These are phyloP conservation scores for Sphagnum magellanicum DNA, from an alignment of 228 moss, liverwort and hornwort species.

Conservation along the genomic window DNA sequence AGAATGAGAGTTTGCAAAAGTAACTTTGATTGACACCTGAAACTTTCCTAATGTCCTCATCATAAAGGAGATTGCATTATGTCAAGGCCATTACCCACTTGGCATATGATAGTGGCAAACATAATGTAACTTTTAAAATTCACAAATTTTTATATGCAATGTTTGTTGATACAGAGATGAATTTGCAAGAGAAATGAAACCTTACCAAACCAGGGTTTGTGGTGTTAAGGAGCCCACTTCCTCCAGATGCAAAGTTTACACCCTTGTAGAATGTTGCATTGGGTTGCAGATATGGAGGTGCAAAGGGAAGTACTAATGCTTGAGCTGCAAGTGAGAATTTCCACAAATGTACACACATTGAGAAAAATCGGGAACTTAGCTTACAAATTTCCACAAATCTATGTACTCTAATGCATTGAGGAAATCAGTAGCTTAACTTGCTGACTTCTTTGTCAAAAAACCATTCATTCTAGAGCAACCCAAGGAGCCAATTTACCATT, in stretches of 20 bases:
- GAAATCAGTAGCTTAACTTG: too few species aligned
- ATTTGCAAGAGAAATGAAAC: neutral
- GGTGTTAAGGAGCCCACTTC: slow-evolving; percentile 37
- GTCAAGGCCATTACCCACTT: neutral
- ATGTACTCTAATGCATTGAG: too few species aligned
- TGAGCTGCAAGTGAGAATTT: slow-evolving; percentile 16
- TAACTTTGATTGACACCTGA: too few species aligned
- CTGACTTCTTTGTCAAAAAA: too few species aligned
- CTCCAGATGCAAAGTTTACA: slow-evolving; percentile 43
- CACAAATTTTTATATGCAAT: neutral
- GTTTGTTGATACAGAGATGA: neutral
- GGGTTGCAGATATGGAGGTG: slow-evolving; percentile 40
- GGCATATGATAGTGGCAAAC: too few species aligned
- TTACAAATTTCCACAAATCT: too few species aligned
- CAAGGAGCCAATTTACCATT: too few species aligned
- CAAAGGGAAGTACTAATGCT: slow-evolving; percentile 23
- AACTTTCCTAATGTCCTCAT: too few species aligned
- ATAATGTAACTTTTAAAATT: too few species aligned
- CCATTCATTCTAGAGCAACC: too few species aligned
- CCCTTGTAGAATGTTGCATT: slow-evolving; percentile 27
- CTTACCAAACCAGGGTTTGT: slow-evolving; percentile 26
- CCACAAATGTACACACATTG: neutral
- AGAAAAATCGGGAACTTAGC: too few species aligned
- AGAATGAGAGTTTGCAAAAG: too few species aligned
- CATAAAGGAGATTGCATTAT: neutral